A percentile compares a stretch with the other conserved stretches of the same genome.
Conservation (phyloP, 768 basidiomycete genomes). For the Panus rudis region DNA sequence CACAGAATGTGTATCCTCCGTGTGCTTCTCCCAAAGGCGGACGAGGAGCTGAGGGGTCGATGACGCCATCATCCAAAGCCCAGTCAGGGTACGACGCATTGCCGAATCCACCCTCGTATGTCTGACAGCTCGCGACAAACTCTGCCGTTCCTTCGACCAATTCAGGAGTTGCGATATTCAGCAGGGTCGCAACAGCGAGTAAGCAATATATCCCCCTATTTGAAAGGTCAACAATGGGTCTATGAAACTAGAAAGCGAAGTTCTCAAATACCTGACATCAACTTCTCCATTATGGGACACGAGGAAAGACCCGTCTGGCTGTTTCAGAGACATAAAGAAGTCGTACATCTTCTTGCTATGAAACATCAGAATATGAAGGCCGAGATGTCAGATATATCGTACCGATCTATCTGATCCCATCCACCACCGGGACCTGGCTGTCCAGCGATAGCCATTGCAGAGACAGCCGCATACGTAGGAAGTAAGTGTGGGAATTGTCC, state of each 20-base stretch:
- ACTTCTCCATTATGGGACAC: slow-evolving; percentile 87
- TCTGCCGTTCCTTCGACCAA: slow-evolving; percentile 67
- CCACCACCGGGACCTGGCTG: slow-evolving; percentile 65
- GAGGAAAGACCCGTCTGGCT: slow-evolving; percentile 87
- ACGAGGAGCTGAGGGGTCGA: slow-evolving; percentile 36
- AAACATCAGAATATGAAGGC: background rate
- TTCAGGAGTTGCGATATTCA: slow-evolving; percentile 85
- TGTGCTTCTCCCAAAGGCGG: slow-evolving; percentile 93
- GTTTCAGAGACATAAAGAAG: slow-evolving; percentile 90
- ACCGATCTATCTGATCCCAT: slow-evolving; percentile 87
- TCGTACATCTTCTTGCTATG: slow-evolving; percentile 70
- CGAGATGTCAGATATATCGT: slow-evolving; percentile 12
- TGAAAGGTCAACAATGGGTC: background rate
- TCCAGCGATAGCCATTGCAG: slow-evolving; percentile 77
- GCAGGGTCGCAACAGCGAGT: slow-evolving; percentile 71
- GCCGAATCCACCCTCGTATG: slow-evolving; percentile 91
- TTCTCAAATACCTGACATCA: slow-evolving; percentile 70
- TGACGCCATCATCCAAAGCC: slow-evolving; percentile 12
- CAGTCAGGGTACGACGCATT: slow-evolving; percentile 23
- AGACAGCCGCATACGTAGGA: slow-evolving; percentile 85
- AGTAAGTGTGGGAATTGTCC: slow-evolving; percentile 84
- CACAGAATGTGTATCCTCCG: slow-evolving; percentile 96
- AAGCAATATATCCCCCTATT: slow-evolving; percentile 90
- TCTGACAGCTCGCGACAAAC: slow-evolving; percentile 88
- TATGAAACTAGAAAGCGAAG: background rate